These are phyloP conservation scores for Teratosphaeria epicoccoides DNA, from an alignment of 2,329 filamentous ascomycete genomes.

Conservation along the genomic window DNA sequence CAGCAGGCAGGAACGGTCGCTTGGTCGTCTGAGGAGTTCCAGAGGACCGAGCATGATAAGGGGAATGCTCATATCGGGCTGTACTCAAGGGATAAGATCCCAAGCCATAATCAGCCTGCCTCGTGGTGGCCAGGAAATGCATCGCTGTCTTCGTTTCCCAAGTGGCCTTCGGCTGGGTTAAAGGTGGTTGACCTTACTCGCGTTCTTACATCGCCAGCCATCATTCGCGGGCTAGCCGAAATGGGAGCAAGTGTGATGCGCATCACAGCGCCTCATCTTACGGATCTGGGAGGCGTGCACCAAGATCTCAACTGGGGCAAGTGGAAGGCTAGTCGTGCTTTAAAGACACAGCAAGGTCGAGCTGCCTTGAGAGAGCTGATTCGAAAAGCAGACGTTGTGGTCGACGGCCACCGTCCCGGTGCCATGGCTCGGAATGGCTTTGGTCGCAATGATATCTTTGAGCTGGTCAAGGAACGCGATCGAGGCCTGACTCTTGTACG, in stretches of 20 bases:
- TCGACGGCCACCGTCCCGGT: conserved; percentile 41
- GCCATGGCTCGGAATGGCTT: conserved; percentile 40
- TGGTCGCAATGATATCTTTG: conserved; percentile 29
- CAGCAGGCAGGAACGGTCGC: conserved; percentile 7
- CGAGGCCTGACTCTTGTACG: conserved; percentile 38
- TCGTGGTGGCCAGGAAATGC: conserved; percentile 16
- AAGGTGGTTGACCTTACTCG: conserved; percentile 66
- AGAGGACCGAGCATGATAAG: conserved; percentile 24
- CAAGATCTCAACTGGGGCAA: conserved; percentile 43
- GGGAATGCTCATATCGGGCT: conserved; percentile 9
- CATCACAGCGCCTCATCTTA: conserved; percentile 56
- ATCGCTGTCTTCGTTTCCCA: conserved; percentile 18
- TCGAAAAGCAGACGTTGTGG: conserved; percentile 39
- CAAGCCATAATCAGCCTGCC: conserved; percentile 11
- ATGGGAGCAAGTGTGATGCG: conserved; percentile 67
- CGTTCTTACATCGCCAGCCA: conserved; percentile 65
- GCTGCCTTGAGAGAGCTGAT: conserved; percentile 33
- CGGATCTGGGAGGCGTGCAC: conserved; percentile 40
- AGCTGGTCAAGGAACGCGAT: conserved; percentile 31
- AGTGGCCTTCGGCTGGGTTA: conserved; percentile 45
- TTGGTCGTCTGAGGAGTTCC: conserved; percentile 17
- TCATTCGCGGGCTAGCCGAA: conserved; percentile 60
- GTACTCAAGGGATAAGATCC: conserved; percentile 2
- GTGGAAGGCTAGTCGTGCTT: conserved; percentile 36
- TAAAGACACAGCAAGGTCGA: conserved; percentile 30